Evolutionary conservation across 768 basidiomycete species (phyloP), one percentile per base, ranked within the genome.

Genomic region (Mycena floridula): DNA sequence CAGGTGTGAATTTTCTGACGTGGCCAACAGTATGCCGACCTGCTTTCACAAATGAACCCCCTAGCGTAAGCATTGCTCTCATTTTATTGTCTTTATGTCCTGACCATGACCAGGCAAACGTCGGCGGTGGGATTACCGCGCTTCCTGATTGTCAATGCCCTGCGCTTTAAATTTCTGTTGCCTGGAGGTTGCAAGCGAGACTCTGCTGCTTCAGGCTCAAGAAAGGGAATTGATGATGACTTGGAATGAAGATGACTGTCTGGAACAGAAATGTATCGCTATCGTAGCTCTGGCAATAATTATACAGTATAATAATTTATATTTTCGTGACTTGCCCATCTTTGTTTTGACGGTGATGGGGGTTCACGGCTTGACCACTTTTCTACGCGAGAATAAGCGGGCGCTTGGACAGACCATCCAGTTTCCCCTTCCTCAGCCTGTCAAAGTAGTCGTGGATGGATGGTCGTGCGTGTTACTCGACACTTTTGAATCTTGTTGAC

Each of bases 401-500:
- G 43, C 50, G 5, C 59, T 79, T 23, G 71, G 72, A 9, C 60
- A 58, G 36, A 59, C 64, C 5, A 53, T 56, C 46, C 49, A 56
- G 25, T 40, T 58, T 44, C 30, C 50, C 44, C 27, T 49, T 20
- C 40, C 55, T n/a, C 40, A 53, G 35, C 46, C 62, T 39, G 67
- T 72, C 16, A 67, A 76, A 25, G 65, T 89, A 47, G 82, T 92
- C 7, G 76, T 91, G 40, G 89, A 92, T 65, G 89, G 78, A 37
- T 89, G 83, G 86, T 89, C 89, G 89, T 91, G 60, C 81, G 89
- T 81, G 37, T 32, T 40, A 30, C 45, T 26, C 46, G 7, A 47
- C 48, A 23, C 20, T 45, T 43, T 46, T 30, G 26, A 38, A 41
- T 39, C 37, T 40, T 22, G 47, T 22, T 44, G 32, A 50, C 44